phyloP scores from a whole-genome alignment of 2,329 filamentous ascomycete genomes.

The Onygenales sp. region DNA sequence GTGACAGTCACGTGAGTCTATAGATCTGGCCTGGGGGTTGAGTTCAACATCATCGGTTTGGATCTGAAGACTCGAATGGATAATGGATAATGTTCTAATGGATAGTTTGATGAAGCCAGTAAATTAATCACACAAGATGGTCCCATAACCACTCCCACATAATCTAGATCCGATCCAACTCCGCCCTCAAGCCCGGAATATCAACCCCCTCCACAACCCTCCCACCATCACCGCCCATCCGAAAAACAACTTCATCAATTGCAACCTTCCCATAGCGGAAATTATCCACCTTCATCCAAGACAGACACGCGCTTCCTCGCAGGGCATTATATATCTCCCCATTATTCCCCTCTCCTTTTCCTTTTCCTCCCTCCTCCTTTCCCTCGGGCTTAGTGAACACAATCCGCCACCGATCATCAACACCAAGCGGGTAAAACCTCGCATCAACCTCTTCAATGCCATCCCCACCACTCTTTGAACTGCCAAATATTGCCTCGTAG shows the following conservation, averaged over 20 bases:
- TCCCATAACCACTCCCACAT: too few relatives aligned
- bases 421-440: conserved; percentile 3
- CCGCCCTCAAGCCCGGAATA: background rate
- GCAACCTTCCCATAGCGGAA: background rate
- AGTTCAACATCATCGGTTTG: too few relatives aligned
- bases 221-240: background rate
- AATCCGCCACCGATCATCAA: conserved; percentile 2
- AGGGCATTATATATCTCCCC: background rate
- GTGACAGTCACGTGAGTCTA: too few relatives aligned
- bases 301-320: background rate
- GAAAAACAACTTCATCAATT: background rate
- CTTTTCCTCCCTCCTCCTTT: background rate
- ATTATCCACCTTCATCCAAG: background rate
- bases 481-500: background rate
- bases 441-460: background rate
- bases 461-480: background rate
- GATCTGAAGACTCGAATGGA: too few relatives aligned
- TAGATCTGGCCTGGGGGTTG: too few relatives aligned
- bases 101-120: too few relatives aligned
- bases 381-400: background rate
- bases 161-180: background rate
- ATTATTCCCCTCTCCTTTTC: background rate
- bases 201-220: background rate
- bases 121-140: too few relatives aligned
- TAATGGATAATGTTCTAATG: too few relatives aligned